These are phyloP conservation scores for Fraxinus dipetala DNA, from an alignment of 305 asterid genomes.

Conservation along the genomic window DNA sequence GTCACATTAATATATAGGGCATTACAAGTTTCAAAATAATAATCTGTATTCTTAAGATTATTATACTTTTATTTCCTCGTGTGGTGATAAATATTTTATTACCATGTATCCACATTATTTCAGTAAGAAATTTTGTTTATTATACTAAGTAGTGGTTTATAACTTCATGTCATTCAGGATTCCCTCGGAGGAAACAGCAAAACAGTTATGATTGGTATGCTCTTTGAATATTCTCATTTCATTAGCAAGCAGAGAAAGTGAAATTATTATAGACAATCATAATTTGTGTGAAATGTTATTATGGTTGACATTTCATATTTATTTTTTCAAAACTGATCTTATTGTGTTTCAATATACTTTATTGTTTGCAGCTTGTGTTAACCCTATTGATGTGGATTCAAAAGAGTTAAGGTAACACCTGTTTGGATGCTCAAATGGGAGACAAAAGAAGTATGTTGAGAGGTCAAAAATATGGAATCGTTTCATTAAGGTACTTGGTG, in stretches of 20 bases:
- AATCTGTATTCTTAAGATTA: not conserved
- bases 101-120: not conserved
- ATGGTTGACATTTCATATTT: not conserved
- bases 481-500: too few relatives aligned
- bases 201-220: conserved; percentile 90
- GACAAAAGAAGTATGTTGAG: too few relatives aligned
- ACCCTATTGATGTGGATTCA: conserved; percentile 90
- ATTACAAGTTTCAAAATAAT: not conserved
- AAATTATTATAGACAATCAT: not conserved
- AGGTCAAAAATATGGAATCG: too few relatives aligned
- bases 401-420: conserved; percentile 6
- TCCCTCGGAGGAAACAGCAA: conserved; percentile 96
- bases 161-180: conserved; percentile 50
- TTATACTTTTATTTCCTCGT: not conserved
- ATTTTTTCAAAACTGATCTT: not conserved
- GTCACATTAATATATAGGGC: not conserved
- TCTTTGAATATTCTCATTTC: conserved; percentile 13
- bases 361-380: conserved; percentile 64
- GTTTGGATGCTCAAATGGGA: too few relatives aligned
- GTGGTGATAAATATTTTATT: not conserved
- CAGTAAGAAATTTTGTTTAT: not conserved
- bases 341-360: not conserved
- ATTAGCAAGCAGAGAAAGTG: not conserved
- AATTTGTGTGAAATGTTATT: not conserved
- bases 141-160: conserved; percentile 22